These are phyloP conservation scores for Aspergillus avenaceus DNA, from an alignment of 495 filamentous ascomycete species.

Conservation along the genomic window DNA sequence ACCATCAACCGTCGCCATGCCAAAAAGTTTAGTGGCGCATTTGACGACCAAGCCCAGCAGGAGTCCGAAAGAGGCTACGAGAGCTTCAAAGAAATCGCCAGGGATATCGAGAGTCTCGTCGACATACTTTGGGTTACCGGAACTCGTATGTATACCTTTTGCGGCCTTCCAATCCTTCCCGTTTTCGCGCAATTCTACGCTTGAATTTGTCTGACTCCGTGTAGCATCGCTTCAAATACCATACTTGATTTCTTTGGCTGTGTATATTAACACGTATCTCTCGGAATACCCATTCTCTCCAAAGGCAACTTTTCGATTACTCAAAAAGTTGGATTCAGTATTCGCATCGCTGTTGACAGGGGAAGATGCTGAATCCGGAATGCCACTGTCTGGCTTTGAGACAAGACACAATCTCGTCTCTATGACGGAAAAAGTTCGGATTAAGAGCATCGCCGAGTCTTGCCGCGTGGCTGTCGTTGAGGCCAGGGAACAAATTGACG, in stretches of 20 bases:
- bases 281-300: conserved; percentile 64
- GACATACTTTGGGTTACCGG: conserved; percentile 80
- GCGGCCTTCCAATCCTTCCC: not conserved
- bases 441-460: conserved; percentile 69
- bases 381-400: conserved; percentile 63
- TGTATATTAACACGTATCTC: conserved; percentile 61
- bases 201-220: not conserved
- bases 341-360: conserved; percentile 71
- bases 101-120: conserved; percentile 65
- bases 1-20: conserved; percentile 66
- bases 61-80: conserved; percentile 61
- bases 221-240: conserved; percentile 78
- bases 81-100: conserved; percentile 61
- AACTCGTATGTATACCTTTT: conserved; percentile 62
- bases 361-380: conserved; percentile 59
- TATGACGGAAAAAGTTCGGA: conserved; percentile 74
- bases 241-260: conserved; percentile 72
- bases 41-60: conserved; percentile 34
- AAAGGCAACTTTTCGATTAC: conserved; percentile 56
- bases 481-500: conserved; percentile 28
- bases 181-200: not conserved
- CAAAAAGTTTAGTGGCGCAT: conserved; percentile 62
- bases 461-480: conserved; percentile 64
- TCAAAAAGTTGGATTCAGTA: conserved; percentile 73
- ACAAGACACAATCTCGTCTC: conserved; percentile 42